These are phyloP conservation scores for Solanum pinnatisectum DNA, from an alignment of 257 asterid species.

Conservation along the genomic window DNA sequence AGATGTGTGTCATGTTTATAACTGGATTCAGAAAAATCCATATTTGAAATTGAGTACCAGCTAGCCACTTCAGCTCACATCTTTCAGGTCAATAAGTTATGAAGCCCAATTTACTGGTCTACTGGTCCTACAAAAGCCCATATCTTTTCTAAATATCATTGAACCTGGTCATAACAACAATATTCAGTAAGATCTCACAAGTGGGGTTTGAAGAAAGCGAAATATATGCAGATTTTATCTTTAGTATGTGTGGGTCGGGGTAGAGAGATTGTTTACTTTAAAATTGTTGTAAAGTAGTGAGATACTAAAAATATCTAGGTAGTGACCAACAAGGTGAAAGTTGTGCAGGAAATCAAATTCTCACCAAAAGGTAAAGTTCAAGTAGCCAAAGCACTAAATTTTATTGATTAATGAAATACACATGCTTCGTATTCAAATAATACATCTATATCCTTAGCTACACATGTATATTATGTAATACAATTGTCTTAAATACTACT, in stretches of 20 bases:
- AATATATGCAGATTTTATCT: background rate
- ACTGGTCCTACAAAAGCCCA: background rate
- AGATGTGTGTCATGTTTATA: background rate
- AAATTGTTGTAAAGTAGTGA: background rate
- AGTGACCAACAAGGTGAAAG: background rate
- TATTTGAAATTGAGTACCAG: background rate
- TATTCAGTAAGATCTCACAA: too few species aligned
- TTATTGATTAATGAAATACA: background rate
- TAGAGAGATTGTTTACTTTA: background rate
- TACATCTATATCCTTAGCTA: background rate
- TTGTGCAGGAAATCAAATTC: background rate
- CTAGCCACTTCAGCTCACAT: background rate
- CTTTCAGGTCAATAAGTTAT: background rate
- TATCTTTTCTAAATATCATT: background rate
- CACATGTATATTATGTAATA: background rate
- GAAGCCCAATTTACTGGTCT: background rate
- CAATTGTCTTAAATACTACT: background rate
- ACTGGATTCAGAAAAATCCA: background rate
- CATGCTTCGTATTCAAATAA: background rate
- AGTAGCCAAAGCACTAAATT: background rate
- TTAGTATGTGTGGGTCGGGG: background rate
- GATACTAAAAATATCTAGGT: background rate
- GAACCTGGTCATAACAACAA: background rate
- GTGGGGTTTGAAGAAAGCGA: fast-evolving
- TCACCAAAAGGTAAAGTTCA: background rate